A percentile compares a stretch with the other conserved stretches of the same genome.
These are phyloP conservation scores for Wickerhamiella pararugosa DNA, from an alignment of 1,139 yeast species.

Conservation along the genomic window DNA sequence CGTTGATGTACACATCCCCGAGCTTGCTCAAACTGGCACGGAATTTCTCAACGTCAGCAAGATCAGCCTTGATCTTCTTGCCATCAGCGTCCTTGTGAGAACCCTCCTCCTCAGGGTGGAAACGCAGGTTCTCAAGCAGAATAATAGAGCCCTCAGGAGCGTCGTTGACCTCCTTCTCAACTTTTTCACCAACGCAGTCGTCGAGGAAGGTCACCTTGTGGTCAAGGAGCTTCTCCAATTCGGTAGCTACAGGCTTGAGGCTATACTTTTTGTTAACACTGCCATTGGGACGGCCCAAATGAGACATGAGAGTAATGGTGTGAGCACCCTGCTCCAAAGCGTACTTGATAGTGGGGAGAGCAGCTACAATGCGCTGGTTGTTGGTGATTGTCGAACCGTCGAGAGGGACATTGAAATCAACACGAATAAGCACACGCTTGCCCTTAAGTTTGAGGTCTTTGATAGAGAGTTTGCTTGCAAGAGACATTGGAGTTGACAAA, in stretches of 20 bases:
- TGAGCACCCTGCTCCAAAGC: conserved; percentile 80
- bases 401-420: conserved; percentile 90
- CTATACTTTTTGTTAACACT: conserved; percentile 71
- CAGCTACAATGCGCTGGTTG: conserved; percentile 97
- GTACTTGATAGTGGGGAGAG: conserved; percentile 89
- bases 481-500: conserved; percentile 43
- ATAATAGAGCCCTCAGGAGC: conserved; percentile 61
- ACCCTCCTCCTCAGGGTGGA: conserved; percentile 94
- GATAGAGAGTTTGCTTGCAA: conserved; percentile 81
- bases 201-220: conserved; percentile 58
- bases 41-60: conserved; percentile 68
- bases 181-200: conserved; percentile 84
- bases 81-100: conserved; percentile 86
- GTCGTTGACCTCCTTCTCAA: conserved; percentile 55
- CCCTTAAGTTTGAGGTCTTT: conserved; percentile 72
- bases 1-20: conserved; percentile 93
- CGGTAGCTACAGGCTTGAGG: conserved; percentile 79
- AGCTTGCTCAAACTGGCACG: conserved; percentile 73
- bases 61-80: conserved; percentile 75
- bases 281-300: conserved; percentile 97
- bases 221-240: conserved; percentile 59
- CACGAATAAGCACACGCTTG: conserved; percentile 92
- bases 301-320: conserved; percentile 82
- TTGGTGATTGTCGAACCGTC: conserved; percentile 93
- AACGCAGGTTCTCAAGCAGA: conserved; percentile 88